Evolutionary conservation across 345 rosid genomes (phyloP), one percentile per base, ranked within the genome.

Genomic region (Rhizophora mangle): DNA sequence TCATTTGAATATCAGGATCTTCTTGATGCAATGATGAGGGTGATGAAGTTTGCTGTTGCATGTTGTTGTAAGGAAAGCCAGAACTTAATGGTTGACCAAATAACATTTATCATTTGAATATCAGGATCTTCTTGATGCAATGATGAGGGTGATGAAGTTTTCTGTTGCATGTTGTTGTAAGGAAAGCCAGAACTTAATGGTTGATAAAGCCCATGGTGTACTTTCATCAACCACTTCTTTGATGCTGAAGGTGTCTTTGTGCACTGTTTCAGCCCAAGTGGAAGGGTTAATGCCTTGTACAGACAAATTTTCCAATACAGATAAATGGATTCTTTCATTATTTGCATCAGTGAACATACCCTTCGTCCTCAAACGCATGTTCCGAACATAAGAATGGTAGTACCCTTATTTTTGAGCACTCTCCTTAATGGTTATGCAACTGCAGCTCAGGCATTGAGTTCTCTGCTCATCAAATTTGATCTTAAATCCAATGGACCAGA

Each of bases 361-460:
- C 79, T 86, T 64, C 85, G 67, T 76, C 88, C 96, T 59, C 73
- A 78, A 69, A 82, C 85, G 64, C 72, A 63, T 63, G 67, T 89
- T 80, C 92, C 96, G 13, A 86, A 90, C 80, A 76, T 79, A 39
- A 92, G 84, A 79, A 59, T 74, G 62, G 67, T 82, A 29, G 21
- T 83, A 55, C 75, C 62, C 51, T 62, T 88, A 58, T 82, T 92
- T 76, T 65, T 81, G 78, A 68, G 68, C 71, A 58, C 78, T 63
- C 64, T 86, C 51, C 83, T 85, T 67, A 82, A 74, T 82, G 97
- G 97, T 63, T 74, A 76, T 80, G 73, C 81, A 76, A 76, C 75
- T 60, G 85, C 97, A 64, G 96, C 93, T 71, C 96, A 92, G 74
- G 96, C 97, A 5, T 74, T 92, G 80, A 95, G 97, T 57, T 89